Evolutionary conservation across 1,284 basidiomycete species (phyloP).

Genomic region (Apiotrichum laibachii): DNA sequence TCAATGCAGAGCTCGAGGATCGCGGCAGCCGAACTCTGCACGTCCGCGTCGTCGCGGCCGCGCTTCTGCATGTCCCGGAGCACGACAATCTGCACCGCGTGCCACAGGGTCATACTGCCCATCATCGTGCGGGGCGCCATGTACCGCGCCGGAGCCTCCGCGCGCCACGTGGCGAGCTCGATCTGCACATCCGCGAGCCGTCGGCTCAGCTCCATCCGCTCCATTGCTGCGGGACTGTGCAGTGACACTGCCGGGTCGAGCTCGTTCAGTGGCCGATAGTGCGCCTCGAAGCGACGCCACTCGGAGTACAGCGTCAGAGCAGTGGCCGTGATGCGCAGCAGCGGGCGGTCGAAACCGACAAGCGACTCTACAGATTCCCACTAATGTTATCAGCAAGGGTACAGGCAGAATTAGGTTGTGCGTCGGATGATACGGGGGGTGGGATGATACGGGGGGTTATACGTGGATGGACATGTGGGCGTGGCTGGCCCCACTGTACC

Average conservation of each 20-base stretch:
- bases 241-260: conserved; percentile 18
- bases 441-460: background rate
- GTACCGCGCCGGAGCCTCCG: conserved; percentile 19
- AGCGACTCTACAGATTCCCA: conserved; percentile 34
- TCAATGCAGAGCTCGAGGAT: conserved; percentile 35
- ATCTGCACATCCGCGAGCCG: conserved; percentile 19
- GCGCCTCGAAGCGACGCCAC: conserved; percentile 21
- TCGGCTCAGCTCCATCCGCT: conserved; percentile 17
- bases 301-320: conserved; percentile 14
- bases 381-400: conserved; percentile 3
- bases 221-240: conserved; percentile 20
- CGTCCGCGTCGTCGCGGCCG: conserved; percentile 23
- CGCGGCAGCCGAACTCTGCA: conserved; percentile 32
- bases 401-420: conserved; percentile 4
- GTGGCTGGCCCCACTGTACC: no score
- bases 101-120: conserved; percentile 39
- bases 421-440: background rate
- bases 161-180: conserved; percentile 23
- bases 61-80: conserved; percentile 31
- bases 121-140: conserved; percentile 29
- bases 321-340: conserved; percentile 26
- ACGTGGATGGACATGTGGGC: no score
- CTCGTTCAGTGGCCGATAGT: conserved; percentile 21
- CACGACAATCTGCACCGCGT: conserved; percentile 36
- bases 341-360: conserved; percentile 31